phyloP scores from a whole-genome alignment of 2,329 filamentous ascomycete species.

The Cordyceps pruinosa region DNA sequence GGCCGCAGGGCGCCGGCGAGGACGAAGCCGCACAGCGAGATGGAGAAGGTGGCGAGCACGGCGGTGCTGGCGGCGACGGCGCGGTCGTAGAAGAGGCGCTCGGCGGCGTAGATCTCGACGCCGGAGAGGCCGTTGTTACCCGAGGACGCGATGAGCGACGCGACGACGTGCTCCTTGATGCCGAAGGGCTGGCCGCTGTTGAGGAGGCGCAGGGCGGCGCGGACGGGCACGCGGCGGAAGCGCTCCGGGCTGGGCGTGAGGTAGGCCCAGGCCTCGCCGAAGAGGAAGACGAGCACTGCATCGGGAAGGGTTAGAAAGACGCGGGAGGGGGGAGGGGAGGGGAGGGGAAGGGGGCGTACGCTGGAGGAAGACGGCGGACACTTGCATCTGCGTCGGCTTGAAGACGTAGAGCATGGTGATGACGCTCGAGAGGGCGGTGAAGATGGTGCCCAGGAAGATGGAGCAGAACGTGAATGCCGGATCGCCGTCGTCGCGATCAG shows the following conservation, averaged over 20 bases:
- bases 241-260: constrained; percentile 12
- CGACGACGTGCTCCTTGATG: constrained; percentile 19
- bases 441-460: constrained; percentile 15
- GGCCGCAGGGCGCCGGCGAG: constrained; percentile 23
- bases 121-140: constrained; percentile 17
- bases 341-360: constrained; percentile 2
- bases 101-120: constrained; percentile 19
- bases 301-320: not conserved
- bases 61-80: constrained; percentile 21
- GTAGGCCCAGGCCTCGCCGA: constrained; percentile 14
- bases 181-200: constrained; percentile 16
- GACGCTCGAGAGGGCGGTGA: constrained; percentile 17
- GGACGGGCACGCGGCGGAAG: constrained; percentile 7
- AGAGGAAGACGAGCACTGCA: constrained; percentile 13
- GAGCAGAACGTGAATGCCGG: constrained; percentile 18
- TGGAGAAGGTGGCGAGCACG: constrained; percentile 23
- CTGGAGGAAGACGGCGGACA: constrained; percentile 16
- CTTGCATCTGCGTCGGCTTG: constrained; percentile 16
- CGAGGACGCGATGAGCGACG: constrained; percentile 17
- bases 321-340: no score
- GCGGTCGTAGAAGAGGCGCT: constrained; percentile 17
- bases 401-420: constrained; percentile 19
- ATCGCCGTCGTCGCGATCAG: constrained; percentile 17
- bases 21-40: constrained; percentile 24
- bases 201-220: constrained; percentile 11